Base-by-base conservation (phyloP, 2,329 filamentous ascomycete genomes). In the Xylaria sp. region DNA sequence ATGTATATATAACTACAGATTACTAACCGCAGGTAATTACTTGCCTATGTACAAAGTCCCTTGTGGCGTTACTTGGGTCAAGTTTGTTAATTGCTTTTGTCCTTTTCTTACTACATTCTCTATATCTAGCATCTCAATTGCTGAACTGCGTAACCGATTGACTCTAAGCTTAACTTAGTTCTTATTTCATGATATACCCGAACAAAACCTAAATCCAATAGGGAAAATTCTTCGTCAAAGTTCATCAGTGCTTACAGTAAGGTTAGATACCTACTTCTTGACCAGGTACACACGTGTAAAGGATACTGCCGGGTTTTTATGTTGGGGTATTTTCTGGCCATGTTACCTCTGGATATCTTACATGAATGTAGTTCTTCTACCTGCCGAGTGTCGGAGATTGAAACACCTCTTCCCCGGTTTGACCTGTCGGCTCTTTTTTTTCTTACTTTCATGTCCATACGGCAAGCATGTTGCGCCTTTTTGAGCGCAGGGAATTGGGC, bases 401-500 rank as follows among this genome's bases (percentile, higher is more conserved):
- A 46, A 46, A 37, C 52, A 23, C 39, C 18, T 46, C 18, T 46
- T 34, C 28, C 23, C 56, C 9, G 39, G 56, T 31, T 48, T 15
- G 25, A n/a, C 25, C 23, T 23, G 25, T 46, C 55, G 34, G 54
- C n/a, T 39, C 15, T 58, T 54, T 34, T 28, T 28, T 56, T 37
- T 37, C 34, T 37, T 37, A 9, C 34, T 37, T 58, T 58, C 25
- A 31, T 46, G 25, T 31, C 56, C 55, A 23, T 44, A 57, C 28
- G 37, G 55, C 56, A 58, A 58, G 56, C 31, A 61, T 61, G 44
- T 31, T 56, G 39, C 41, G 39, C 34, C 37, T 44, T 34, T 31
- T 48, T n/a, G 28, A 66, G 28, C 34, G 56, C 63, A 61, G 39
- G 50, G 50, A 48, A 55, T 61, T 57, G 63, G 60, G 48, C 61